phyloP scores from a whole-genome alignment of 2,329 filamentous ascomycete species.

The Akanthomyces lecanii region DNA sequence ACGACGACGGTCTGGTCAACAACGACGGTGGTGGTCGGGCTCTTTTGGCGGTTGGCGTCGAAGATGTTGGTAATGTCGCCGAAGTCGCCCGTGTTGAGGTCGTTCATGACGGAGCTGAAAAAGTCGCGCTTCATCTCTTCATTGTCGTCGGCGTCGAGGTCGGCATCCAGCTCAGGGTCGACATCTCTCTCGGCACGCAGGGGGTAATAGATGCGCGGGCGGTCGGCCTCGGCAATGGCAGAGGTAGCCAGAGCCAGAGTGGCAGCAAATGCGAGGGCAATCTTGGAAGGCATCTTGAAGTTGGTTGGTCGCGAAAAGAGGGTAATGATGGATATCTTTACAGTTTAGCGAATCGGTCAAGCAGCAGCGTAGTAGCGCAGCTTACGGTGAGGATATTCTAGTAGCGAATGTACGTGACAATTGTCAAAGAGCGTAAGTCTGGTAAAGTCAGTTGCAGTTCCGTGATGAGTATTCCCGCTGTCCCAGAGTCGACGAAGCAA shows the following conservation, averaged over 20 bases:
- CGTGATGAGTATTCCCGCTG: no score
- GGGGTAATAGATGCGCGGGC: constrained; percentile 55
- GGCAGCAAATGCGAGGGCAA: constrained; percentile 35
- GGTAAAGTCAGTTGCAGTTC: background rate
- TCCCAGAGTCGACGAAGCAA: background rate
- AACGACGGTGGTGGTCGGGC: constrained; percentile 25
- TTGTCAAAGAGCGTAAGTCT: constrained; percentile 14
- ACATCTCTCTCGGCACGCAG: constrained; percentile 50
- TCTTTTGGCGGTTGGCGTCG: constrained; percentile 19
- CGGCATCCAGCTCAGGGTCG: constrained; percentile 21
- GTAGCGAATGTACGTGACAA: constrained; percentile 17
- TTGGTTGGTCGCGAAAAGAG: background rate
- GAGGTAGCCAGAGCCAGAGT: constrained; percentile 46
- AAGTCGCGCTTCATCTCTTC: constrained; percentile 13
- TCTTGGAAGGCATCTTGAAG: constrained; percentile 15
- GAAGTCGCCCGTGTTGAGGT: background rate
- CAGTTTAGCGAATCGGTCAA: background rate
- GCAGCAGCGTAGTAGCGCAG: background rate
- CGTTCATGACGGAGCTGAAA: background rate
- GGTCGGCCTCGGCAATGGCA: constrained; percentile 41
- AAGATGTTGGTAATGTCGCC: constrained; percentile 13
- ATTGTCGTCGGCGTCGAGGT: constrained; percentile 16
- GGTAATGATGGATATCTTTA: constrained; percentile 2
- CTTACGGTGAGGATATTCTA: constrained; percentile 13
- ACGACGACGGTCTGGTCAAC: constrained; percentile 12